These are phyloP conservation scores for Ganoderma multipileum DNA, from an alignment of 1,284 basidiomycete species.

Conservation along the genomic window DNA sequence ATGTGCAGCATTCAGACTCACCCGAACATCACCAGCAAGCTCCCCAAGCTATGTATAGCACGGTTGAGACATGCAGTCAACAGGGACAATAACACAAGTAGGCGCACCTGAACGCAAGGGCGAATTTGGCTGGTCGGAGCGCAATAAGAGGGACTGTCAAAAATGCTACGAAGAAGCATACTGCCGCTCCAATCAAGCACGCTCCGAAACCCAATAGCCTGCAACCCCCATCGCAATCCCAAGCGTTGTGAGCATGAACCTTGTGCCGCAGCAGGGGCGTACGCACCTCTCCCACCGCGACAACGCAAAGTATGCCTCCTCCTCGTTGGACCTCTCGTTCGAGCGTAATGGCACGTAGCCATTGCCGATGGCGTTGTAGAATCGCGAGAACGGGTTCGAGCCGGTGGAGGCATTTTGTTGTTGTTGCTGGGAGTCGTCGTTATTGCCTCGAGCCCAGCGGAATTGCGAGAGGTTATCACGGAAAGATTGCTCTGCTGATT, in stretches of 20 bases:
- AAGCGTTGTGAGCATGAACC: background rate
- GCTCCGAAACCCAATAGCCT: constrained; percentile 94
- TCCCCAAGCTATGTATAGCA: constrained; percentile 66
- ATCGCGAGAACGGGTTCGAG: constrained; percentile 71
- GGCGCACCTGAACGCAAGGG: constrained; percentile 82
- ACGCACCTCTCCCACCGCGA: constrained; percentile 87
- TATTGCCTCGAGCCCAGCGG: constrained; percentile 82
- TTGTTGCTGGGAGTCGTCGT: constrained; percentile 69
- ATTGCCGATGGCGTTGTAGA: constrained; percentile 78
- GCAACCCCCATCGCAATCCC: background rate
- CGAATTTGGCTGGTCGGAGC: constrained; percentile 88
- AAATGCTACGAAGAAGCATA: constrained; percentile 97
- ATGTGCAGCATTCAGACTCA: constrained; percentile 43
- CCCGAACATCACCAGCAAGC: constrained; percentile 89
- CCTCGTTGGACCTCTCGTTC: constrained; percentile 87
- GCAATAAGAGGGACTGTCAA: constrained; percentile 87
- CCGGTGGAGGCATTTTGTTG: constrained; percentile 42
- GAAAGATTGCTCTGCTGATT: constrained; percentile 69
- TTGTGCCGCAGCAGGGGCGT: constrained; percentile 9
- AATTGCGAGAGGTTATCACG: constrained; percentile 79
- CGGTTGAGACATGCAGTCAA: background rate
- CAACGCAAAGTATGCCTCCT: constrained; percentile 95
- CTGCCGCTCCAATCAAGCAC: constrained; percentile 88
- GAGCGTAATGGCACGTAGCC: constrained; percentile 92
- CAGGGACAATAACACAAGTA: background rate